A percentile compares a stretch with the other conserved stretches of the same genome.
Evolutionary conservation across 1,284 basidiomycete genomes (phyloP).

Genomic region (Porogramme epimiltina): DNA sequence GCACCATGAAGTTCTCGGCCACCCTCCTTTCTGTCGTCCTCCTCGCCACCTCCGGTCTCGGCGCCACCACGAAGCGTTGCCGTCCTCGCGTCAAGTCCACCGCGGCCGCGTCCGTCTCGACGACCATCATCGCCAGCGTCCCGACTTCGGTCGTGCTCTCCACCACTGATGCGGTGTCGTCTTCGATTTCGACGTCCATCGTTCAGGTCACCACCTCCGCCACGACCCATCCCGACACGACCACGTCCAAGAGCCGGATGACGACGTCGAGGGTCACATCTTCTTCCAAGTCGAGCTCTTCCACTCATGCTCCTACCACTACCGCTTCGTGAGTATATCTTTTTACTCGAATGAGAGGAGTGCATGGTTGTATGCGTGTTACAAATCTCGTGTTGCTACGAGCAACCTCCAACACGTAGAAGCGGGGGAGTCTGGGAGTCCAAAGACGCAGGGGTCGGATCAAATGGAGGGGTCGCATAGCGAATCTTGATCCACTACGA

Average conservation of each 20-base stretch:
- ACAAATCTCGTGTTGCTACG: background rate
- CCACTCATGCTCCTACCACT: constrained; percentile 1
- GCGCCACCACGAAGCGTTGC: constrained; percentile 21
- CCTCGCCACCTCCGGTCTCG: constrained; percentile 27
- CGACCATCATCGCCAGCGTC: background rate
- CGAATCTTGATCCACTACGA: no score
- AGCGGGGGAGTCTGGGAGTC: no score
- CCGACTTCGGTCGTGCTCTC: background rate
- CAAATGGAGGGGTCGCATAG: no score
- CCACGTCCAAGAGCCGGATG: background rate
- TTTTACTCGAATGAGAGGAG: background rate
- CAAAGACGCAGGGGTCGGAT: no score
- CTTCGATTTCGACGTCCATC: background rate
- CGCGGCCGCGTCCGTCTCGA: constrained; percentile 10
- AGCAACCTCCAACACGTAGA: no score
- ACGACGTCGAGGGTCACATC: constrained; percentile 1
- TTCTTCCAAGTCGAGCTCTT: background rate
- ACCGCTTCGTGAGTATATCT: background rate
- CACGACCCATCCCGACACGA: background rate
- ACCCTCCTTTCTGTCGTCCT: constrained; percentile 29
- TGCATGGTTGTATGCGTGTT: background rate
- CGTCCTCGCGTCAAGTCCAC: constrained; percentile 21
- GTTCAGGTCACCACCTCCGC: background rate
- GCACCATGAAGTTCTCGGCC: constrained; percentile 31
- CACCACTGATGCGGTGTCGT: background rate